Percentiles rank a stretch among this genome's conserved stretches.
phyloP scores from a whole-genome alignment of 768 basidiomycete genomes.

The Mycena maculata region DNA sequence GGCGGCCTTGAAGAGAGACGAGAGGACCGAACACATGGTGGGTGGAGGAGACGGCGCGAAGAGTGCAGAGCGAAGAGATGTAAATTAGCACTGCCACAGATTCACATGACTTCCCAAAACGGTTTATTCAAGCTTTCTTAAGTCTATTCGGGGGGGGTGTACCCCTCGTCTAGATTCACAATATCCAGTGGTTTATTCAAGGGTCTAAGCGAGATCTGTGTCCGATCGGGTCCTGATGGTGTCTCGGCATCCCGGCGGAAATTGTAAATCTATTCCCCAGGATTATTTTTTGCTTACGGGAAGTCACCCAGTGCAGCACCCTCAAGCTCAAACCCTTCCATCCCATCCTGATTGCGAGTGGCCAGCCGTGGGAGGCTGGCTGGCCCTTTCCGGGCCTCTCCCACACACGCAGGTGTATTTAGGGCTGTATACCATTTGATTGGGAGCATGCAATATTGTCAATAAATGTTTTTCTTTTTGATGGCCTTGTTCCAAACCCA shows the following conservation, averaged over 20 bases:
- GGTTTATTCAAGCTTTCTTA: neutral
- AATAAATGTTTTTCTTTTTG: no score
- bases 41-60: neutral
- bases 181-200: neutral
- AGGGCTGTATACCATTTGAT: no score
- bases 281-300: neutral
- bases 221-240: neutral
- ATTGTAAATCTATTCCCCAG: neutral
- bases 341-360: no score
- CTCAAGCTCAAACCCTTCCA: no score
- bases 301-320: conserved; percentile 3
- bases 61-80: neutral
- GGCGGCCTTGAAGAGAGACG: no score
- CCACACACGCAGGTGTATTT: no score
- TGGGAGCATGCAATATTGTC: no score
- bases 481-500: no score
- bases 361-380: no score
- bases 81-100: neutral
- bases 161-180: neutral
- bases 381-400: no score
- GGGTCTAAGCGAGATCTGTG: neutral
- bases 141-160: neutral
- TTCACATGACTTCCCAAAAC: neutral
- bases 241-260: neutral
- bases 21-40: neutral